Evolutionary conservation across 2,329 filamentous ascomycete species (phyloP), one percentile per base, ranked within the genome.

Genomic region (Hymenoscyphus repandus): DNA sequence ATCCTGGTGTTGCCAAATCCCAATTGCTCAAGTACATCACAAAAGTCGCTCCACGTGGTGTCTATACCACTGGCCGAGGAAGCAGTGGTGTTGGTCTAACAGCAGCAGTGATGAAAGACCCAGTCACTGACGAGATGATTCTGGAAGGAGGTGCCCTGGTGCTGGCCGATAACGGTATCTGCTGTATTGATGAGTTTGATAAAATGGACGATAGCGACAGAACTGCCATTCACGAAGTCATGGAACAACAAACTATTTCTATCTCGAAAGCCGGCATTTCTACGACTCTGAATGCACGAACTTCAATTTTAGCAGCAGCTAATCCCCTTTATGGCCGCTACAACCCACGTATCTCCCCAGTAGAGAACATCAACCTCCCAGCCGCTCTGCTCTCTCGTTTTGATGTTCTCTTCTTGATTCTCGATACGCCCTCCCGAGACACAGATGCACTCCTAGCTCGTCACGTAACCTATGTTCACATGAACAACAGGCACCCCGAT

Each of bases 351-450:
- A 87, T 99, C 62, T 96, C 92, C 0, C 93, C 93, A 0, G 91
- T 99, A 22, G 93, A 99, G 70, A 99, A 99, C 71, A 99, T 99
- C 72, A 99, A 99, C 70, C 83, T 99, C 37, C 93, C 93, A n/a
- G 93, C 93, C 15, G 93, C 93, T 17, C 82, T 99, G 17, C 81
- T 99, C 49, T 96, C 92, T 53, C 89, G 93, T 80, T 99, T 99
- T 71, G 93, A 99, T 69, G 80, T 99, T 60, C 81, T 99, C 60
- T 99, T 97, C 78, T 78, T 99, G 42, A 91, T 99, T 63, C 86
- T 99, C 52, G 93, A 99, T 73, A 96, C 90, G 34, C 92, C 93
- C 2, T 85, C 84, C 15, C 86, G 90, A 57, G 93, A 99, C 60
- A 79, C 82, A 0, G 93, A 99, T 65, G 90, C 95, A 65, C 89